A percentile compares a stretch with the other conserved stretches of the same genome.
phyloP scores from a whole-genome alignment of 371 early-diverging fungal genomes.

The Lichtheimia ornata region DNA sequence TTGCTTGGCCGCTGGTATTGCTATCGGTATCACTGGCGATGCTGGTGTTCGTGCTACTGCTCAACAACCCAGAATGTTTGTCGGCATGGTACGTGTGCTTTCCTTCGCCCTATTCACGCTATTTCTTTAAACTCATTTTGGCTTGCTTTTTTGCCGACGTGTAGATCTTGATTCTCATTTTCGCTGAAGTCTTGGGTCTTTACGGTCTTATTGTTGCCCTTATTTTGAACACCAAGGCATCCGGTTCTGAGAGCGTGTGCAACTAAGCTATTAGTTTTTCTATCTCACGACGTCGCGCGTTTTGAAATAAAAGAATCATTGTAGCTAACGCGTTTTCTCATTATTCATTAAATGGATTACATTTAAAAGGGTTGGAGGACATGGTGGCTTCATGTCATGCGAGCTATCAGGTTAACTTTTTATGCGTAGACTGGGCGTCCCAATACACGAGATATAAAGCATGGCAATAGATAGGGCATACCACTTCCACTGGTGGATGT shows the following conservation, averaged over 20 bases:
- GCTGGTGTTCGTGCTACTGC: conserved; percentile 90
- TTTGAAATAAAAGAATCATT: too few relatives aligned
- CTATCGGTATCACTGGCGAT: conserved; percentile 97
- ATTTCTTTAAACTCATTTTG: conserved; percentile 6
- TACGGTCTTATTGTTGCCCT: conserved; percentile 94
- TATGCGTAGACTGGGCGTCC: too few relatives aligned
- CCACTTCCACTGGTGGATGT: too few relatives aligned
- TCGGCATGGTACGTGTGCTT: conserved; percentile 71
- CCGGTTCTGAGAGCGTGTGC: conserved; percentile 37
- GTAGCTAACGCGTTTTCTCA: too few relatives aligned
- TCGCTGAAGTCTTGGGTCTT: conserved; percentile 96
- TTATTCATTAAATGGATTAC: too few relatives aligned
- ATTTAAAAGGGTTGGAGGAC: too few relatives aligned
- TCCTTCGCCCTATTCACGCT: not conserved
- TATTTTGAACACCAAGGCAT: conserved; percentile 90
- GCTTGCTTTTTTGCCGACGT: not conserved
- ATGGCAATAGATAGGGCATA: too few relatives aligned
- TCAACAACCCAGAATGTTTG: conserved; percentile 93
- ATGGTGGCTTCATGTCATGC: too few relatives aligned
- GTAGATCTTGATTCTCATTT: conserved; percentile 90
- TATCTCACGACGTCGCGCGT: too few relatives aligned
- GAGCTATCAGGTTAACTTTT: too few relatives aligned
- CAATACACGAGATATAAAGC: too few relatives aligned
- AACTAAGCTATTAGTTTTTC: conserved; percentile 12
- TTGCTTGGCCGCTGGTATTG: conserved; percentile 94